A percentile compares a stretch with the other conserved stretches of the same genome.
These are phyloP conservation scores for Starmera amethionina DNA, from an alignment of 805 yeast genomes.

Conservation along the genomic window DNA sequence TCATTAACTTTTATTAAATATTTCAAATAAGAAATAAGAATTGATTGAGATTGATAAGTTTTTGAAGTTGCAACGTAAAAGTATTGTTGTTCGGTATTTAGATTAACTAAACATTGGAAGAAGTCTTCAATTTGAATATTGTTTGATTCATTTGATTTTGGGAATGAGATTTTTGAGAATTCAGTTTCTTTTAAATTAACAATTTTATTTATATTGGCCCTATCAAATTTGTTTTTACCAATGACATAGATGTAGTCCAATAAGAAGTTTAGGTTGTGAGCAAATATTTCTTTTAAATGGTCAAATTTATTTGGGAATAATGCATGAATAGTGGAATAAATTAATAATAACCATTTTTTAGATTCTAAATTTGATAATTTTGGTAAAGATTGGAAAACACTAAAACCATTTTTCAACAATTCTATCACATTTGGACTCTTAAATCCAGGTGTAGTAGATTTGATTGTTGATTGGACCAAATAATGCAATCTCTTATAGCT, in stretches of 20 bases:
- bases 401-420: background rate
- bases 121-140: constrained; percentile 22
- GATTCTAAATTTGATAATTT: constrained; percentile 12
- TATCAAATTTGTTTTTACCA: no score
- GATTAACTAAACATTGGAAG: constrained; percentile 18
- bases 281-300: no score
- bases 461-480: constrained; percentile 1
- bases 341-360: constrained; percentile 9
- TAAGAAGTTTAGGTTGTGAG: no score
- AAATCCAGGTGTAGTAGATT: background rate
- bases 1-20: constrained; percentile 17
- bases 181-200: constrained; percentile 2
- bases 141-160: constrained; percentile 30
- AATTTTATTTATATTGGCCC: constrained; percentile 1
- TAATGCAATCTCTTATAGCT: constrained; percentile 7
- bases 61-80: constrained; percentile 23
- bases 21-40: constrained; percentile 25
- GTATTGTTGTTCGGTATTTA: constrained; percentile 8
- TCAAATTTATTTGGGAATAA: no score
- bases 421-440: background rate
- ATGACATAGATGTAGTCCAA: no score
- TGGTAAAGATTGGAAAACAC: no score
- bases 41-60: constrained; percentile 35
- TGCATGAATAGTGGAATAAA: no score
- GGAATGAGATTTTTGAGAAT: constrained; percentile 21